phyloP scores from a whole-genome alignment of 495 filamentous ascomycete genomes.

The Daldinia loculata region DNA sequence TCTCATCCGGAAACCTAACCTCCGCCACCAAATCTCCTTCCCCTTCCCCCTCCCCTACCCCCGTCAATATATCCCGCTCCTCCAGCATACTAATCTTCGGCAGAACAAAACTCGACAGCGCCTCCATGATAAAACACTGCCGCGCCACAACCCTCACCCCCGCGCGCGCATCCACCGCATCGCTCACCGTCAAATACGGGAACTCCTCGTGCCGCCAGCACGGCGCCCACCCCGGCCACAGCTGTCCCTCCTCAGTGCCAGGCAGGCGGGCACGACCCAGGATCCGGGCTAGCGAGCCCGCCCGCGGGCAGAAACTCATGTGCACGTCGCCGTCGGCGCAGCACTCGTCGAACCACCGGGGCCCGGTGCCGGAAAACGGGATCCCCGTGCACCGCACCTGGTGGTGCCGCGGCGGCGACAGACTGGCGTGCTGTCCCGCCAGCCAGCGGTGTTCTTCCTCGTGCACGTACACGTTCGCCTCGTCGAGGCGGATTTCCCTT shows the following conservation, averaged over 20 bases:
- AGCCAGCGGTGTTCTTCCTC: constrained; percentile 63
- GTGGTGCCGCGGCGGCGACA: constrained; percentile 54
- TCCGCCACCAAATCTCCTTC: constrained; percentile 39
- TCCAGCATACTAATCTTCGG: constrained; percentile 30
- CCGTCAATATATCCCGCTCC: not conserved
- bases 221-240: constrained; percentile 55
- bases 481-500: constrained; percentile 63
- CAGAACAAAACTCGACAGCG: constrained; percentile 38
- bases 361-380: constrained; percentile 62
- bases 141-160: constrained; percentile 65
- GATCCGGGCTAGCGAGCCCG: constrained; percentile 46
- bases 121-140: constrained; percentile 47
- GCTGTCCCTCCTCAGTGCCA: not conserved
- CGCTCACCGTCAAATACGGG: constrained; percentile 64
- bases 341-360: constrained; percentile 60
- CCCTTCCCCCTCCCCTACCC: constrained; percentile 7
- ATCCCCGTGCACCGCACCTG: constrained; percentile 62
- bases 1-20: constrained; percentile 50
- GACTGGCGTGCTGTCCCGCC: constrained; percentile 51
- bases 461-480: constrained; percentile 60
- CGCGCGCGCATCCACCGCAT: constrained; percentile 61
- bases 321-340: constrained; percentile 57
- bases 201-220: constrained; percentile 66
- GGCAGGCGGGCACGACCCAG: constrained; percentile 4
- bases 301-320: constrained; percentile 55